These are phyloP conservation scores for Hypoxylon sp. DNA, from an alignment of 2,329 filamentous ascomycete species.

Conservation along the genomic window DNA sequence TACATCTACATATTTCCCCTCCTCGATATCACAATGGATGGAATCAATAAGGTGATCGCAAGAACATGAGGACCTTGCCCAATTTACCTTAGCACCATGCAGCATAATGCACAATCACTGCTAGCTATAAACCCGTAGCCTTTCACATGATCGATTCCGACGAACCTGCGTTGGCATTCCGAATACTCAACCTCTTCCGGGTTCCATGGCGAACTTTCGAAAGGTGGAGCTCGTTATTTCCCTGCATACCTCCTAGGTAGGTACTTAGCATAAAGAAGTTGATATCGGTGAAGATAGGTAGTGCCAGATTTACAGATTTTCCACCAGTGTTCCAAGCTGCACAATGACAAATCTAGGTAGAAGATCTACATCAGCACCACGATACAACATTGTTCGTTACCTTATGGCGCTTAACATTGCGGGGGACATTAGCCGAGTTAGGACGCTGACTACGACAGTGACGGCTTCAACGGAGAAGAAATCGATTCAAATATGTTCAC, in stretches of 20 bases:
- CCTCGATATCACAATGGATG: slow-evolving; percentile 20
- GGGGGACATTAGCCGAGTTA: slow-evolving; percentile 28
- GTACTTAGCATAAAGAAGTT: slow-evolving; percentile 11
- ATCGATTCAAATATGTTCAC: slow-evolving; percentile 4
- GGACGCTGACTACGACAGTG: slow-evolving; percentile 18
- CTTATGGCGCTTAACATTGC: slow-evolving; percentile 29
- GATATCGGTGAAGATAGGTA: slow-evolving; percentile 26
- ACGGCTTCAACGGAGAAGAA: slow-evolving; percentile 25
- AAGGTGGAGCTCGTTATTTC: slow-evolving; percentile 20
- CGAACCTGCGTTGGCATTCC: neutral
- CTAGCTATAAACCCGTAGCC: slow-evolving; percentile 10
- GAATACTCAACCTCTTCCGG: slow-evolving; percentile 18
- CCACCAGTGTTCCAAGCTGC: slow-evolving; percentile 20
- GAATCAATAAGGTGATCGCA: slow-evolving; percentile 34
- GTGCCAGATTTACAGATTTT: slow-evolving; percentile 26
- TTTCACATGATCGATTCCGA: slow-evolving; percentile 29
- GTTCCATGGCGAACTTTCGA: slow-evolving; percentile 20
- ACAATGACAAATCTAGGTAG: slow-evolving; percentile 28
- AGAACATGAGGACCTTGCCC: slow-evolving; percentile 18
- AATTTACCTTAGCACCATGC: slow-evolving; percentile 38
- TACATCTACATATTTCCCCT: slow-evolving; percentile 31
- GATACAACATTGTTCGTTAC: slow-evolving; percentile 26
- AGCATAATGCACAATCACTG: slow-evolving; percentile 28
- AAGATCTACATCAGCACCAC: slow-evolving; percentile 39
- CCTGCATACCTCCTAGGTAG: neutral